phyloP scores from a whole-genome alignment of 495 filamentous ascomycete genomes.

The Daldinia caldariorum region DNA sequence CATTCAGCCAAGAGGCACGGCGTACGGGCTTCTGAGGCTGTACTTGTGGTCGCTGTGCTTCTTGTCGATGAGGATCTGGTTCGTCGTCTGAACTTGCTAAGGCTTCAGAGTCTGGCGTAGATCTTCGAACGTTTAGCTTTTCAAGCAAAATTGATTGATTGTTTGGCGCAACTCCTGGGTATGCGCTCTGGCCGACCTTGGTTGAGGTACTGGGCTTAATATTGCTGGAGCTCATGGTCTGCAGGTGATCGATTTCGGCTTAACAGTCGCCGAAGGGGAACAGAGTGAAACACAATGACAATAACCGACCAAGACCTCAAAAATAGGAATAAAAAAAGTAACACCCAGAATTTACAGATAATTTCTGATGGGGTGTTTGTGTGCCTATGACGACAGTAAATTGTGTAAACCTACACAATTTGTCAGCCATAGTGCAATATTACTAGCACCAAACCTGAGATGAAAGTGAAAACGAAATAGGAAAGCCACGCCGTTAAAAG shows the following conservation, averaged over 20 bases:
- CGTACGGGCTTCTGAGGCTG: conserved; percentile 64
- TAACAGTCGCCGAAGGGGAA: conserved; percentile 18
- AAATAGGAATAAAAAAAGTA: conserved; percentile 17
- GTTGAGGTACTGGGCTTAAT: conserved; percentile 53
- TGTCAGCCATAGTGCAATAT: conserved; percentile 29
- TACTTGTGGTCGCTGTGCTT: conserved; percentile 52
- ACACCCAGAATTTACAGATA: conserved; percentile 18
- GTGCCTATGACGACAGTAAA: conserved; percentile 20
- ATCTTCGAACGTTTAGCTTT: conserved; percentile 75
- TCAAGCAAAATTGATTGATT: conserved; percentile 74
- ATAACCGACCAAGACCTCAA: conserved; percentile 20
- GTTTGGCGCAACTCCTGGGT: conserved; percentile 53
- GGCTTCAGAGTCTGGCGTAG: conserved; percentile 92
- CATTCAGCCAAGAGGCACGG: conserved; percentile 70
- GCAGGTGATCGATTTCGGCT: conserved; percentile 26
- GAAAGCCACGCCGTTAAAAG: conserved; percentile 26
- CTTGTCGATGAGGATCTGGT: conserved; percentile 65
- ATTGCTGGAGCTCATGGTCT: conserved; percentile 59
- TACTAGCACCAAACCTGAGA: conserved; percentile 7
- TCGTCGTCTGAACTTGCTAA: conserved; percentile 94
- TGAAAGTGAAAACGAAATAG: conserved; percentile 16
- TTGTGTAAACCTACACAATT: conserved; percentile 29
- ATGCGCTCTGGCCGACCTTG: conserved; percentile 54
- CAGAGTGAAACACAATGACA: conserved; percentile 15
- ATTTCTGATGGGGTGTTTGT: conserved; percentile 6